A percentile compares a stretch with the other conserved stretches of the same genome.
Conservation (phyloP, 2,329 filamentous ascomycete species). For the Boeremia lycopersici region DNA sequence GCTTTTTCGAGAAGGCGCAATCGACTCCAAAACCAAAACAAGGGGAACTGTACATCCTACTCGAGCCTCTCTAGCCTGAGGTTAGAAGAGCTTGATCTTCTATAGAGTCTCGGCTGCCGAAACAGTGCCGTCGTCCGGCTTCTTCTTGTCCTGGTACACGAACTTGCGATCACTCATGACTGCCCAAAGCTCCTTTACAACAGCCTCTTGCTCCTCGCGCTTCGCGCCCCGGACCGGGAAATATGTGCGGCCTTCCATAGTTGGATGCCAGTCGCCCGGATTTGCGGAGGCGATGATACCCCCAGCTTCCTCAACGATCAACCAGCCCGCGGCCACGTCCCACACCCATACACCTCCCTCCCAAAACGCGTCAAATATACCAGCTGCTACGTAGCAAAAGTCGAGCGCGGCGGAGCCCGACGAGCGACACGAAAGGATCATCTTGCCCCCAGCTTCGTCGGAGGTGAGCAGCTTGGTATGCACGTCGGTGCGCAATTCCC, state of each 20-base stretch:
- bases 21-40: neutral
- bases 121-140: neutral
- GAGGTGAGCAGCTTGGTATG: slow-evolving; percentile 39
- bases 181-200: slow-evolving; percentile 45
- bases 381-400: slow-evolving; percentile 48
- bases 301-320: slow-evolving; percentile 47
- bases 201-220: slow-evolving; percentile 36
- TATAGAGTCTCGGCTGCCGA: slow-evolving; percentile 2
- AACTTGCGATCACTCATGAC: slow-evolving; percentile 45
- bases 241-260: slow-evolving; percentile 43
- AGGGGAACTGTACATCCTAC: neutral
- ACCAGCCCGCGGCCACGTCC: slow-evolving; percentile 48
- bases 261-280: slow-evolving; percentile 44
- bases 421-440: slow-evolving; percentile 43
- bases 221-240: slow-evolving; percentile 42
- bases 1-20: too few species aligned
- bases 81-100: neutral
- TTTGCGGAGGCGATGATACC: slow-evolving; percentile 46
- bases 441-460: slow-evolving; percentile 36
- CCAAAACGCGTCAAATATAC: slow-evolving; percentile 45
- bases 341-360: slow-evolving; percentile 46
- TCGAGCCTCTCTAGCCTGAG: neutral
- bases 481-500: slow-evolving; percentile 41
- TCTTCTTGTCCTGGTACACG: slow-evolving; percentile 23
- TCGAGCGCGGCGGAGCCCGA: slow-evolving; percentile 46